Evolutionary conservation across 2,329 filamentous ascomycete species (phyloP).

Genomic region (Penicillium rolfsii): DNA sequence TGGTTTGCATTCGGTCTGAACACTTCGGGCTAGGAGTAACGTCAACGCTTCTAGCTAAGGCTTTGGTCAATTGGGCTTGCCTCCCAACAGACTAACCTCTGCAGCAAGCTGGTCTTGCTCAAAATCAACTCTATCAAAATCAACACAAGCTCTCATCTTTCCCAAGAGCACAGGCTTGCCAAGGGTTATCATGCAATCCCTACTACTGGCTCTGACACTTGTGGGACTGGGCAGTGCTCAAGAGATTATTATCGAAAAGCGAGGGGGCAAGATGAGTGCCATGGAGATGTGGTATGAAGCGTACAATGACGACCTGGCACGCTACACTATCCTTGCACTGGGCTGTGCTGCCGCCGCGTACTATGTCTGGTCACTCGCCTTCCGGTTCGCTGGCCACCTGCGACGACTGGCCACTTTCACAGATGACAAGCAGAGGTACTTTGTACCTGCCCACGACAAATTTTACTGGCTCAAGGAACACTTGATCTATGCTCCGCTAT

Average conservation of each 20-base stretch:
- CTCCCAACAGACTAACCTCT: slow-evolving; percentile 10
- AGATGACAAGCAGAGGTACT: slow-evolving; percentile 80
- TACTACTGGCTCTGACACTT: slow-evolving; percentile 33
- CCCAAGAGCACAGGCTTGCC: not conserved
- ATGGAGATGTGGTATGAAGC: slow-evolving; percentile 33
- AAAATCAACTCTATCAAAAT: slow-evolving; percentile 12
- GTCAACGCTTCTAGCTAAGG: slow-evolving; percentile 5
- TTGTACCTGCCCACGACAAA: slow-evolving; percentile 59
- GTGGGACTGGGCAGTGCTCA: slow-evolving; percentile 34
- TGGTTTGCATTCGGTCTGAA: slow-evolving; percentile 2
- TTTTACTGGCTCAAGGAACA: slow-evolving; percentile 72
- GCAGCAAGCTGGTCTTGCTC: slow-evolving; percentile 39
- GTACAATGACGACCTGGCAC: slow-evolving; percentile 59
- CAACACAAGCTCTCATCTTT: not conserved
- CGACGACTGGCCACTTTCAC: slow-evolving; percentile 74
- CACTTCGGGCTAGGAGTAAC: slow-evolving; percentile 1
- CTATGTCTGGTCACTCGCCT: slow-evolving; percentile 67
- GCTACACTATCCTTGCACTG: slow-evolving; percentile 67
- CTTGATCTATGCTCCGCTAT: slow-evolving; percentile 56
- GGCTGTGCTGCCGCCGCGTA: slow-evolving; percentile 65
- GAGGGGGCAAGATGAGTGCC: slow-evolving; percentile 13
- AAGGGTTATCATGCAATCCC: slow-evolving; percentile 26
- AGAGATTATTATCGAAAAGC: slow-evolving; percentile 32
- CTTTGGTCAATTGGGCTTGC: slow-evolving; percentile 5
- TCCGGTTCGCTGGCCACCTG: slow-evolving; percentile 67